Evolutionary conservation across 2,329 filamentous ascomycete genomes (phyloP).

Genomic region (Trichoderma sp.): DNA sequence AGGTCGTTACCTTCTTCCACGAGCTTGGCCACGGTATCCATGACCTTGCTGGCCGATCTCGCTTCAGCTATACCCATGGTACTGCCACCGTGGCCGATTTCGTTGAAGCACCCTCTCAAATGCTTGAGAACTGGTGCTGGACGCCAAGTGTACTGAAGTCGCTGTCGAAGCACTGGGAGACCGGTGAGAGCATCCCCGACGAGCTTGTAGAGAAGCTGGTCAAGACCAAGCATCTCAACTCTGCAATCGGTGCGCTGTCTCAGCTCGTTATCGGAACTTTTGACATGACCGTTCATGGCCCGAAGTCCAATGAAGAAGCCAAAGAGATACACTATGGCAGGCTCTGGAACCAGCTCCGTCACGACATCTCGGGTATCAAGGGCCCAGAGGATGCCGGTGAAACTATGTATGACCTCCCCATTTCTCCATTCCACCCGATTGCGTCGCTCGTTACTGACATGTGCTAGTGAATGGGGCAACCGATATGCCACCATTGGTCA

Average conservation of each 20-base stretch:
- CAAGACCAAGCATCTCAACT: constrained; percentile 76
- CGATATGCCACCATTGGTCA: constrained; percentile 80
- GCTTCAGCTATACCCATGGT: constrained; percentile 65
- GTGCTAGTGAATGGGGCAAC: constrained; percentile 63
- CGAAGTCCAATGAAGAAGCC: constrained; percentile 64
- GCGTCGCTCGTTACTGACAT: constrained; percentile 27
- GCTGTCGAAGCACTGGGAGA: constrained; percentile 72
- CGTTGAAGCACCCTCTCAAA: constrained; percentile 68
- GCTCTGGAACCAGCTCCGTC: constrained; percentile 70
- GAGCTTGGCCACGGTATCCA: constrained; percentile 71
- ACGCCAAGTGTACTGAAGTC: constrained; percentile 60
- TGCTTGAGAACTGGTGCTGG: constrained; percentile 78
- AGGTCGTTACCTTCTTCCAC: constrained; percentile 81
- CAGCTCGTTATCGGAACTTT: constrained; percentile 81
- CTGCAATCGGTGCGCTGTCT: constrained; percentile 71
- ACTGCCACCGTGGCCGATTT: constrained; percentile 66
- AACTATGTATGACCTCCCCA: constrained; percentile 39
- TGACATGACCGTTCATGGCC: constrained; percentile 77
- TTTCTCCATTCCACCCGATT: not conserved
- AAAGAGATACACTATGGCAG: constrained; percentile 62
- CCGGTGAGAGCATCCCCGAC: constrained; percentile 67
- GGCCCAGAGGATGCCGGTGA: constrained; percentile 67
- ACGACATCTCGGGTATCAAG: constrained; percentile 69
- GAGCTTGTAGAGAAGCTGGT: constrained; percentile 72
- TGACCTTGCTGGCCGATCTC: constrained; percentile 61